Conservation (phyloP, 176 grass and related monocot genomes). For the Avena insularis region DNA sequence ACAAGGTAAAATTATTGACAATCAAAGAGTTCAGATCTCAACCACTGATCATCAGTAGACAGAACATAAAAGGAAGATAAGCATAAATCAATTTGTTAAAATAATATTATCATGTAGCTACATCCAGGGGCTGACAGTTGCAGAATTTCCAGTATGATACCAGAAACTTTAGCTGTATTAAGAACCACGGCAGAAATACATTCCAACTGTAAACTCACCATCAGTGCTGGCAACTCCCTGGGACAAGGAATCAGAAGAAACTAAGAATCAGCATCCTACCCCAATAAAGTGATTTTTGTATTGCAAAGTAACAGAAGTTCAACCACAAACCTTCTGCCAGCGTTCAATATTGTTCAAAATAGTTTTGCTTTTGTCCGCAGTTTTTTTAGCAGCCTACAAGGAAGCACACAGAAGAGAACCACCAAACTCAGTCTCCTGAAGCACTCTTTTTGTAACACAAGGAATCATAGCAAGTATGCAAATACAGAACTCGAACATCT, state of each 20-base stretch:
- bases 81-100: not conserved
- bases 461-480: slow-evolving; percentile 12
- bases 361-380: slow-evolving; percentile 72
- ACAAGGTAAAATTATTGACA: slow-evolving; percentile 20
- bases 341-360: slow-evolving; percentile 92
- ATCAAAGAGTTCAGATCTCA: slow-evolving; percentile 18
- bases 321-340: slow-evolving; percentile 94
- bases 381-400: slow-evolving; percentile 93
- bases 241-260: slow-evolving; percentile 55
- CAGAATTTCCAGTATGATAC: slow-evolving; percentile 22
- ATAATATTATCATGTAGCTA: slow-evolving; percentile 35
- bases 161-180: slow-evolving; percentile 23
- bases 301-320: slow-evolving; percentile 32
- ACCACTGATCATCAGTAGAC: not conserved
- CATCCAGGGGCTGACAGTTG: not conserved
- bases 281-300: slow-evolving; percentile 7
- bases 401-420: slow-evolving; percentile 12
- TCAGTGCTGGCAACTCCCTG: slow-evolving; percentile 94
- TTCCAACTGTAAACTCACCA: slow-evolving; percentile 65
- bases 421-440: slow-evolving; percentile 23
- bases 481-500: not conserved
- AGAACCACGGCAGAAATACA: slow-evolving; percentile 7
- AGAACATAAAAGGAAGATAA: slow-evolving; percentile 26
- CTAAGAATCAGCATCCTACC: slow-evolving; percentile 36
- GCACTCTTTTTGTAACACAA: slow-evolving; percentile 14